Evolutionary conservation across 1,284 basidiomycete species (phyloP), one percentile per base, ranked within the genome.

Genomic region (Trametes hirsuta): DNA sequence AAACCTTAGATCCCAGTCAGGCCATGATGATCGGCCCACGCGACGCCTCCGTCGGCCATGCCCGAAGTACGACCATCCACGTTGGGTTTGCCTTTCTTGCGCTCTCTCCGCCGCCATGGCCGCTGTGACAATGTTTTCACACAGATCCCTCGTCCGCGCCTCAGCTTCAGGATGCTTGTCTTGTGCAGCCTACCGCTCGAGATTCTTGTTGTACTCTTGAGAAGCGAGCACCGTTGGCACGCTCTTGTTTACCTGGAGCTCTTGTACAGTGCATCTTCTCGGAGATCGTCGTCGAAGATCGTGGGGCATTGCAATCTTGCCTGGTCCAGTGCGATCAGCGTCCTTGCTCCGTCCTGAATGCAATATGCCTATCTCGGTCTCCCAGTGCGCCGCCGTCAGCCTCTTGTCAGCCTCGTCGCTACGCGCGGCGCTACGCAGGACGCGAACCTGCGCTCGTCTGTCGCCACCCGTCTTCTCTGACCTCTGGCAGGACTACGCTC

Each of bases 401-500:
- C 62, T 40, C 55, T 48, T 49, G 52, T 35, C 61, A 55, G 45
- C 61, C 50, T 41, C 58, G 12, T 49, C 42, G 22, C 45, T 36
- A 30, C 39, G 37, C 22, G 35, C 39, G 47, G 55, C 45, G 22
- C 45, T 52, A 44, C 47, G 21, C 25, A 37, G 24, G 24, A 24
- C 36, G 44, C 49, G 18, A 12, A 6, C n/a, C 40, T 36, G 18
- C 36, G 10, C 34, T 10, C 21, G 9, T 39, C 40, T 4, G 18
- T 3, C 22, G 18, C 12, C 30, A 18, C 11, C 15, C 35, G n/a
- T n/a, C 37, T 22, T 48, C 40, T n/a, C 25, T 37, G 25, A 35
- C 53, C 56, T 47, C 55, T 63, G 58, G 58, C 58, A 60, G 58
- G 48, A 9, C 55, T 46, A 30, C 35, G 36, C 41, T 45, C 47